Percentiles rank a stretch among this genome's conserved stretches.
These are phyloP conservation scores for Nicotiana undulata DNA, from an alignment of 257 asterid genomes.

Conservation along the genomic window DNA sequence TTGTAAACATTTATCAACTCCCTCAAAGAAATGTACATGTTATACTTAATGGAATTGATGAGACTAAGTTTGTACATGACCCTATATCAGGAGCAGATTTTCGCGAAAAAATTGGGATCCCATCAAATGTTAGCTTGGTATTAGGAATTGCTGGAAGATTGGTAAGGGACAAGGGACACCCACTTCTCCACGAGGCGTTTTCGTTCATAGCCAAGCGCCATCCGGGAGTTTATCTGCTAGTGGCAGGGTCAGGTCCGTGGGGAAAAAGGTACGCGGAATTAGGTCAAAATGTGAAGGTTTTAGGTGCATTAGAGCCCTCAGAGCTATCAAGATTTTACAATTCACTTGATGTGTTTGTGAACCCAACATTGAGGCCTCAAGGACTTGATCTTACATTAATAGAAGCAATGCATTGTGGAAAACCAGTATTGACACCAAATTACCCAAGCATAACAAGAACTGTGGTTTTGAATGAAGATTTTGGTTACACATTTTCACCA, in stretches of 20 bases:
- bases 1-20: constrained; percentile 19
- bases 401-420: constrained; percentile 25
- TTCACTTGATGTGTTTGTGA: constrained; percentile 14
- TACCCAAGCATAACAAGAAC: constrained; percentile 18
- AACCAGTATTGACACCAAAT: constrained; percentile 13
- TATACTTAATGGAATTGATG: constrained; percentile 22
- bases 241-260: constrained; percentile 23
- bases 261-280: constrained; percentile 9
- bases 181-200: constrained; percentile 12
- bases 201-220: not conserved
- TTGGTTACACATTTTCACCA: constrained; percentile 21
- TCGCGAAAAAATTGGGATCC: constrained; percentile 8
- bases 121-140: constrained; percentile 14
- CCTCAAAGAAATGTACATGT: constrained; percentile 22
- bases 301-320: constrained; percentile 15
- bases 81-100: not conserved
- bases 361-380: constrained; percentile 23
- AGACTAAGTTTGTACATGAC: constrained; percentile 3
- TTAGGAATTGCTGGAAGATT: constrained; percentile 20
- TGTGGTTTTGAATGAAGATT: constrained; percentile 7
- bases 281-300: constrained; percentile 9
- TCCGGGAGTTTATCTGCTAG: constrained; percentile 4
- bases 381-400: constrained; percentile 24
- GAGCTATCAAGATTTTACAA: constrained; percentile 17
- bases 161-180: constrained; percentile 24